Evolutionary conservation across 2,329 filamentous ascomycete species (phyloP).

Genomic region (Colletotrichum cordylinicola): DNA sequence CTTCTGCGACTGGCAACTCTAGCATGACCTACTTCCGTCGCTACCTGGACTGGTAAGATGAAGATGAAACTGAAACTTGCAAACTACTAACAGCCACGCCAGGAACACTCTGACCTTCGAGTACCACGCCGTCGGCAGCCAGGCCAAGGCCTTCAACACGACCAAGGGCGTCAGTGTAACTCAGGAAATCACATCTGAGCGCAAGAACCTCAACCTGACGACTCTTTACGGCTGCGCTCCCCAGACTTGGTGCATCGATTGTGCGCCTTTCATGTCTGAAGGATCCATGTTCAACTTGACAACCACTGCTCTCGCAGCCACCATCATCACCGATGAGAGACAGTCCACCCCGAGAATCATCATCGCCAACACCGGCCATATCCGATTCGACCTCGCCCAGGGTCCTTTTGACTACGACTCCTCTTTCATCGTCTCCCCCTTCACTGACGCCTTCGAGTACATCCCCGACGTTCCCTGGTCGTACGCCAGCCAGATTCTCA

Average conservation of each 20-base stretch:
- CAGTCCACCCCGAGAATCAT: constrained; percentile 53
- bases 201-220: constrained; percentile 60
- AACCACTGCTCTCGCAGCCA: constrained; percentile 30
- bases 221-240: constrained; percentile 65
- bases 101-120: constrained; percentile 49
- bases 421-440: constrained; percentile 62
- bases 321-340: constrained; percentile 53
- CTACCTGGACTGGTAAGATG: constrained; percentile 72
- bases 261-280: constrained; percentile 52
- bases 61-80: constrained; percentile 33
- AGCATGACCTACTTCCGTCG: constrained; percentile 58
- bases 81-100: rapidly evolving
- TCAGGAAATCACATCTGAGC: constrained; percentile 52
- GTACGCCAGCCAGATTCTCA: background rate
- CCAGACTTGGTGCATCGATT: constrained; percentile 62
- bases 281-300: background rate
- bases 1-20: constrained; percentile 29
- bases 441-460: constrained; percentile 58
- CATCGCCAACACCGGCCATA: constrained; percentile 64
- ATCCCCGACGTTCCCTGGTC: constrained; percentile 57
- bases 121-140: constrained; percentile 63
- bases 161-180: constrained; percentile 48
- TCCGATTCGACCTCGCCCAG: constrained; percentile 68
- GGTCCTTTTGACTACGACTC: constrained; percentile 64
- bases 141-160: constrained; percentile 31